Conservation (phyloP, 2,329 filamentous ascomycete genomes). For the Fusarium abutilonis region DNA sequence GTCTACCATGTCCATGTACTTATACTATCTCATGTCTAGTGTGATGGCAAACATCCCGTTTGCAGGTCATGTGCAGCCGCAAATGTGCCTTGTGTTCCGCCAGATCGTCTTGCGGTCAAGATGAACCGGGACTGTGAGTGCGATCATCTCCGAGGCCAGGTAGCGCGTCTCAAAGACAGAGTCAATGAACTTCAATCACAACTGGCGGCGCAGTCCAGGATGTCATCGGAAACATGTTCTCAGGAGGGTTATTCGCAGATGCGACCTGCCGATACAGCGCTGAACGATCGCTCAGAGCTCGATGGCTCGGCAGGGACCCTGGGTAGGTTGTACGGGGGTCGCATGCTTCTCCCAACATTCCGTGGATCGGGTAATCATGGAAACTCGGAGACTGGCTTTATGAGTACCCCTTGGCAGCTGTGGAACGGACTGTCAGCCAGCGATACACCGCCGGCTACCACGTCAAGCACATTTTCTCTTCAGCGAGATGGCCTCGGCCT, state of each 20-base stretch:
- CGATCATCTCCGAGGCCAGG: conserved; percentile 30
- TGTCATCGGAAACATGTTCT: background rate
- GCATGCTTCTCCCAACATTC: conserved; percentile 40
- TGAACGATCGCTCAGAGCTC: conserved; percentile 4
- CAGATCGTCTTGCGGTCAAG: conserved; percentile 37
- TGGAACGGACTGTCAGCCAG: conserved; percentile 37
- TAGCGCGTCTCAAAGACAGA: conserved; percentile 28
- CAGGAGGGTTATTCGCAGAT: conserved; percentile 7
- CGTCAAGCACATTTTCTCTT: conserved; percentile 17
- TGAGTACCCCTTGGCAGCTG: conserved; percentile 38
- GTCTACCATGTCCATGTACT: background rate
- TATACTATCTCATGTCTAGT: conserved; percentile 11
- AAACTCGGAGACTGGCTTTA: conserved; percentile 31
- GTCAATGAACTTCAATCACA: conserved; percentile 31
- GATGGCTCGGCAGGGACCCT: conserved; percentile 22
- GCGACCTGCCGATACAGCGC: background rate
- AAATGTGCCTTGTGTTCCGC: conserved; percentile 35
- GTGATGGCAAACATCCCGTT: conserved; percentile 36
- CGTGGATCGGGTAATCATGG: conserved; percentile 4
- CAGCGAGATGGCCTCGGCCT: conserved; percentile 29
- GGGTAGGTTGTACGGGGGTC: conserved; percentile 30
- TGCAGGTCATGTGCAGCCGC: conserved; percentile 34
- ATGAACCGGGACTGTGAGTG: conserved; percentile 38
- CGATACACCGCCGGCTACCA: conserved; percentile 17
- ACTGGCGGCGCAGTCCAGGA: conserved; percentile 7